Conservation (phyloP, 2,329 filamentous ascomycete genomes). For the Exophiala lecanii-corni region DNA sequence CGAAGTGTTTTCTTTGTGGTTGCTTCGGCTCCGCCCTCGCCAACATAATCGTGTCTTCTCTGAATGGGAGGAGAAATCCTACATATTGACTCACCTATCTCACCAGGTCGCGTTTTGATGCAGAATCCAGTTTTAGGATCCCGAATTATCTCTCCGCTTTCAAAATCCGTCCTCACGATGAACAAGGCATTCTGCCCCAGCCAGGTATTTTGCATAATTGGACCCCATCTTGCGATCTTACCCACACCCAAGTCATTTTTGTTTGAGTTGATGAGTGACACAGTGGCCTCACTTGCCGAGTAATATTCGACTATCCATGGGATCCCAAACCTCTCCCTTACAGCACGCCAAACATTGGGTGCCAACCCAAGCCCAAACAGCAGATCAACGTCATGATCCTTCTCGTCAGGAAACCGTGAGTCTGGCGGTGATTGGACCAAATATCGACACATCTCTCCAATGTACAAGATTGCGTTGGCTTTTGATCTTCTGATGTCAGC, state of each 20-base stretch:
- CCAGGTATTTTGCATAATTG: slow-evolving; percentile 31
- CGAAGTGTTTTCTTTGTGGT: slow-evolving; percentile 69
- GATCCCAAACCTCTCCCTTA: slow-evolving; percentile 36
- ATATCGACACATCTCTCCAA: slow-evolving; percentile 25
- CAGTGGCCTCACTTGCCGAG: slow-evolving; percentile 44
- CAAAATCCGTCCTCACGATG: slow-evolving; percentile 40
- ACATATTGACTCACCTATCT: slow-evolving; percentile 71
- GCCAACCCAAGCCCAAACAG: slow-evolving; percentile 16
- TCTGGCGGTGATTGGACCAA: slow-evolving; percentile 19
- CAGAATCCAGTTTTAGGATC: slow-evolving; percentile 65
- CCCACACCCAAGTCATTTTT: slow-evolving; percentile 39
- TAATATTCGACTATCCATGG: slow-evolving; percentile 47
- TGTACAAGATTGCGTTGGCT: slow-evolving; percentile 24
- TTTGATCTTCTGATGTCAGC: slow-evolving; percentile 15
- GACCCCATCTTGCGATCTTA: slow-evolving; percentile 42
- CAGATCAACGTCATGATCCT: slow-evolving; percentile 15
- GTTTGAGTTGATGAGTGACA: slow-evolving; percentile 43
- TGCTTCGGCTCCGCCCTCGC: slow-evolving; percentile 52
- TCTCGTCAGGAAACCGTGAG: slow-evolving; percentile 16
- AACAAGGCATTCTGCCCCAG: slow-evolving; percentile 40
- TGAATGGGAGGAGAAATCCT: slow-evolving; percentile 33
- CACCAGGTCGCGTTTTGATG: slow-evolving; percentile 56
- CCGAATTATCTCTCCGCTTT: slow-evolving; percentile 44
- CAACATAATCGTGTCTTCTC: slow-evolving; percentile 22
- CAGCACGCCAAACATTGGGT: slow-evolving; percentile 14